These are phyloP conservation scores for Cladosporium austrohemisphaericum DNA, from an alignment of 2,329 filamentous ascomycete species.

Conservation along the genomic window DNA sequence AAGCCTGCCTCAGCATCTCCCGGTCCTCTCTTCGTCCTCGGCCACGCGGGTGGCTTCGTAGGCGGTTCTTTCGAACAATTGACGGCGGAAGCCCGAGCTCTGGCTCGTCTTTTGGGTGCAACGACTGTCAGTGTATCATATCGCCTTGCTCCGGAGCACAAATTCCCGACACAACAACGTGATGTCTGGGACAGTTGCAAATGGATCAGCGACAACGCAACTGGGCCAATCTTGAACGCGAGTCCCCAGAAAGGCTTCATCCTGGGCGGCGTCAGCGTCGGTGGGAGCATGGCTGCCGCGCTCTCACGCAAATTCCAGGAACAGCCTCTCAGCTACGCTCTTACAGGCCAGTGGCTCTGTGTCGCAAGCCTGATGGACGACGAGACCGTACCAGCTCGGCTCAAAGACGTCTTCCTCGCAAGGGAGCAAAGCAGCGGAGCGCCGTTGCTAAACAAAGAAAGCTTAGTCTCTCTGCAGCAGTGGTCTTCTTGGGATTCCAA, in stretches of 20 bases:
- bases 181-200: constrained; percentile 47
- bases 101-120: constrained; percentile 20
- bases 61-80: constrained; percentile 26
- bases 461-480: constrained; percentile 15
- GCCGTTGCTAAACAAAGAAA: constrained; percentile 29
- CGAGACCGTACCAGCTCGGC: constrained; percentile 37
- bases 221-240: constrained; percentile 33
- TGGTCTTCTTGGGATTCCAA: constrained; percentile 18
- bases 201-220: constrained; percentile 42
- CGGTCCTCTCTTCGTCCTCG: constrained; percentile 27
- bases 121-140: constrained; percentile 42
- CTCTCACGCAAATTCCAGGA: constrained; percentile 41
- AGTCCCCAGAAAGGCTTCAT: constrained; percentile 47
- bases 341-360: constrained; percentile 49
- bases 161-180: constrained; percentile 43
- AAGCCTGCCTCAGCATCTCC: constrained; percentile 21
- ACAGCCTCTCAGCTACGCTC: constrained; percentile 39
- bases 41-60: constrained; percentile 30
- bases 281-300: constrained; percentile 40
- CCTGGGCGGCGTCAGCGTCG: constrained; percentile 48
- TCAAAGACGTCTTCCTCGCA: constrained; percentile 37
- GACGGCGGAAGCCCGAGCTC: constrained; percentile 24
- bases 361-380: constrained; percentile 38
- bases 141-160: constrained; percentile 46
- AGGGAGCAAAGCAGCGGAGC: constrained; percentile 41